phyloP scores from a whole-genome alignment of 2,329 filamentous ascomycete species.

The Phialophora chinensis region DNA sequence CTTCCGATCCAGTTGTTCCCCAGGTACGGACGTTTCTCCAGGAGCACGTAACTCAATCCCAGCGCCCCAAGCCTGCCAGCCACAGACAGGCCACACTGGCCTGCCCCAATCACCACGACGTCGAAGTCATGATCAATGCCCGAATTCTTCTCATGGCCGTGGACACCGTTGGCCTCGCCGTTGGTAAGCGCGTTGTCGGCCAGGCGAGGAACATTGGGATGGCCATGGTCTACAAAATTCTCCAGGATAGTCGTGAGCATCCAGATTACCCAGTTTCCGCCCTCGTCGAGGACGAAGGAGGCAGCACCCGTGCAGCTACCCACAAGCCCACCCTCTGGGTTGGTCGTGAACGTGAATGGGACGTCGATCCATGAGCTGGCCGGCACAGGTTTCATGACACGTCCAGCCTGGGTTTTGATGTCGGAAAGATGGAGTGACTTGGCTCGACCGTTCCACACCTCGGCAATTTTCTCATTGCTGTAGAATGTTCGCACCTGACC shows the following conservation, averaged over 20 bases:
- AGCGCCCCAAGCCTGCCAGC: constrained; percentile 54
- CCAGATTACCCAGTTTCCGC: constrained; percentile 41
- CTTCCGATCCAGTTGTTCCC: constrained; percentile 56
- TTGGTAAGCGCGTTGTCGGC: neutral
- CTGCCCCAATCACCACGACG: constrained; percentile 48
- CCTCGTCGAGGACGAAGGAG: constrained; percentile 32
- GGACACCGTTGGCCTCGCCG: neutral
- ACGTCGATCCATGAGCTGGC: constrained; percentile 26
- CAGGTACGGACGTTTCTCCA: constrained; percentile 51
- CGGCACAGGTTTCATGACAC: constrained; percentile 17
- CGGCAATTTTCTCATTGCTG: constrained; percentile 26
- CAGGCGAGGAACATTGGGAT: constrained; percentile 36
- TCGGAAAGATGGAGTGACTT: constrained; percentile 15
- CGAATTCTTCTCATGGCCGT: constrained; percentile 21
- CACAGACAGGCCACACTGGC: constrained; percentile 53
- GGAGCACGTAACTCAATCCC: constrained; percentile 50
- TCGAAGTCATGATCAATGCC: constrained; percentile 42
- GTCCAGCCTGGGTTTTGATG: constrained; percentile 24
- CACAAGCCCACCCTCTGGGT: constrained; percentile 19
- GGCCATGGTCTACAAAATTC: constrained; percentile 33
- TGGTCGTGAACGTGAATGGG: constrained; percentile 21
- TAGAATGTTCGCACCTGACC: constrained; percentile 39
- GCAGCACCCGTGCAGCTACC: constrained; percentile 36
- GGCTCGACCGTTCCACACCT: constrained; percentile 35
- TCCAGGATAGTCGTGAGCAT: constrained; percentile 41